Evolutionary conservation across 495 filamentous ascomycete species (phyloP), one percentile per base, ranked within the genome.

Genomic region (Rhizodiscina lignyota): DNA sequence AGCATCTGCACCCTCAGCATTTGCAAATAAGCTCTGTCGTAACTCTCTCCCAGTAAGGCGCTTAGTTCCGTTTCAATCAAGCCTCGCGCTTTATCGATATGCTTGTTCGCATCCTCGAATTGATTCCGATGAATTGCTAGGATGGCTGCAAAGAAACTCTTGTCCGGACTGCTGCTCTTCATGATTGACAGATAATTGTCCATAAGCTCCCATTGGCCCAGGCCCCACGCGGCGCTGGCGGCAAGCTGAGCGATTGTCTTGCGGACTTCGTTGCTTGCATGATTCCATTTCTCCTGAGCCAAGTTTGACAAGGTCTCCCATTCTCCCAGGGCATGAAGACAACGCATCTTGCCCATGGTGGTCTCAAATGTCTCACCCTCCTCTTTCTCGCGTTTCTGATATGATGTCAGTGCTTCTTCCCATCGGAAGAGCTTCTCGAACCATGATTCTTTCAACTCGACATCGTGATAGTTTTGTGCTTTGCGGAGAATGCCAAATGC

Each of bases 271-370:
- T 74, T 61, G 10, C 70, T 72, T 13, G 89, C 85, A 49, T 82
- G 79, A 36, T 77, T 68, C 87, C 87, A 99, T 33, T 87, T 92
- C 42, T 91, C 82, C 44, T 92, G 79, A 0, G 85, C 83, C 22
- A 99, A 67, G 28, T 72, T 66, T 6, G 87, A 86, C 6, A 99
- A 64, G 10, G 81, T 70, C 43, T 94, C 91, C 86, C 87, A 99
- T 53, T 99, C 89, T 28, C 89, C 91, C 21, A 99, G 68, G 21
- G 89, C 89, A 49, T 99, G 91, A 27, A 94, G 60, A 68, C 89
- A 99, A 13, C 91, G 78, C 89, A 99, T 99, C 57, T 97, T 96
- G 40, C 89, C 89, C 84, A 96, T 94, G 4, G 87, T 87, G 22
- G 94, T 76, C 36, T 94, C 86, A 41, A 96, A 79, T 0, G 79